Percentiles rank a stretch among this genome's conserved stretches.
Evolutionary conservation across 306 rosid species (phyloP).

Genomic region (Pterocarpus macrocarpus): DNA sequence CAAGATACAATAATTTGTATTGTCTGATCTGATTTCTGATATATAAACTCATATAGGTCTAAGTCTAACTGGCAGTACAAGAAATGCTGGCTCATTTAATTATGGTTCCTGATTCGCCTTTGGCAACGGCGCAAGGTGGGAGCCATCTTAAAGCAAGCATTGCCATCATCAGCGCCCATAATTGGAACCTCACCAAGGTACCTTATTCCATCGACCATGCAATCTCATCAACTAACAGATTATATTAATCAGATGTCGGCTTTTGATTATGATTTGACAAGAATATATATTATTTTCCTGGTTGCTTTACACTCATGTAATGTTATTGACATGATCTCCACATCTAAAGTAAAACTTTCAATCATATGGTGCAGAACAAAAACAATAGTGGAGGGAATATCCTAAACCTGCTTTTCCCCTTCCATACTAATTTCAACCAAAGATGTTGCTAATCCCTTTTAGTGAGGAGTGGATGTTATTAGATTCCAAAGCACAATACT

Average conservation of each 20-base stretch:
- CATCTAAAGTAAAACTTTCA: conserved; percentile 40
- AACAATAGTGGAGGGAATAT: conserved; percentile 53
- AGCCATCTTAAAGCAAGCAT: conserved; percentile 13
- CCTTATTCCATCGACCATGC: conserved; percentile 50
- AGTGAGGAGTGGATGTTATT: conserved; percentile 39
- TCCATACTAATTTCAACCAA: conserved; percentile 43
- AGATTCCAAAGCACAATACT: conserved; percentile 48
- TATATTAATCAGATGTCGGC: conserved; percentile 41
- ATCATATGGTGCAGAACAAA: conserved; percentile 47
- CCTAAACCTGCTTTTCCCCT: conserved; percentile 56
- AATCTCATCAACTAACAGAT: conserved; percentile 32
- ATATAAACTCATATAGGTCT: neutral
- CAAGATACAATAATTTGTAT: neutral
- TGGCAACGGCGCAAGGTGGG: conserved; percentile 37
- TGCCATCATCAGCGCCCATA: conserved; percentile 52
- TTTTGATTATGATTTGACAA: conserved; percentile 49
- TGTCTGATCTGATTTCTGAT: neutral
- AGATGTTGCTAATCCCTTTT: conserved; percentile 25
- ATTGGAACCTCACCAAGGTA: conserved; percentile 54
- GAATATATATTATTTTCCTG: conserved; percentile 21
- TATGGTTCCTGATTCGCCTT: neutral
- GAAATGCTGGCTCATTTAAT: neutral
- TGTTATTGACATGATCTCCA: conserved; percentile 43
- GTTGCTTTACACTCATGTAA: conserved; percentile 48
- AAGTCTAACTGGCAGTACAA: neutral